phyloP scores from a whole-genome alignment of 2,329 filamentous ascomycete genomes.

The Cladosporium sp. region DNA sequence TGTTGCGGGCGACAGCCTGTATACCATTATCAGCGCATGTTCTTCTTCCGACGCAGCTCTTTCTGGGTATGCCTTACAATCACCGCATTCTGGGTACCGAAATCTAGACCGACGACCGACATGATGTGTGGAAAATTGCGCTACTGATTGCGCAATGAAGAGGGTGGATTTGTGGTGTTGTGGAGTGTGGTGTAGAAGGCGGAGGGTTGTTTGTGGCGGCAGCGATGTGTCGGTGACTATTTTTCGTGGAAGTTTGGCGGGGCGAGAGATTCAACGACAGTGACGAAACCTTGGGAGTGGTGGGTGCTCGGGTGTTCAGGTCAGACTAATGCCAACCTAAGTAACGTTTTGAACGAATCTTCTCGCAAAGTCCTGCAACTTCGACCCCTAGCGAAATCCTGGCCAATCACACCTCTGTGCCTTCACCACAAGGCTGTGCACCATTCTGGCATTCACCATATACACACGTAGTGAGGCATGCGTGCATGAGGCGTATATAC shows the following conservation, averaged over 20 bases:
- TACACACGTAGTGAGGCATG: background rate
- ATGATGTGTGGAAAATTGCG: slow-evolving; percentile 16
- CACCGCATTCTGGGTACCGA: slow-evolving; percentile 95
- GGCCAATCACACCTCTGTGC: background rate
- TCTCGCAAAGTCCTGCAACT: background rate
- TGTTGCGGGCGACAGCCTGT: slow-evolving; percentile 79
- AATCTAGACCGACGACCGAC: slow-evolving; percentile 73
- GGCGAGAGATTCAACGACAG: background rate
- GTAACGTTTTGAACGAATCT: background rate
- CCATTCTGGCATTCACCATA: background rate
- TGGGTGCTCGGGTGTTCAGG: background rate
- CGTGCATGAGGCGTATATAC: background rate
- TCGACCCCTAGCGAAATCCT: background rate
- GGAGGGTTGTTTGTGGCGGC: background rate
- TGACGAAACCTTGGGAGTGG: background rate
- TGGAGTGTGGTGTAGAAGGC: background rate
- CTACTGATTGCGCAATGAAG: background rate
- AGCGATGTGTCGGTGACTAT: background rate
- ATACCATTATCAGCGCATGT: slow-evolving; percentile 14
- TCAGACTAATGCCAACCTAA: background rate
- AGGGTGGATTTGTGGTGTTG: background rate
- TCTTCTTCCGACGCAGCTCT: slow-evolving; percentile 42
- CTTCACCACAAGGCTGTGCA: background rate
- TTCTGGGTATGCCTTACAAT: slow-evolving; percentile 54
- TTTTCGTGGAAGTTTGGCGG: background rate